Percentiles rank a stretch among this genome's conserved stretches.
These are phyloP conservation scores for Xylariomycetidae sp. DNA, from an alignment of 2,329 filamentous ascomycete species.

Conservation along the genomic window DNA sequence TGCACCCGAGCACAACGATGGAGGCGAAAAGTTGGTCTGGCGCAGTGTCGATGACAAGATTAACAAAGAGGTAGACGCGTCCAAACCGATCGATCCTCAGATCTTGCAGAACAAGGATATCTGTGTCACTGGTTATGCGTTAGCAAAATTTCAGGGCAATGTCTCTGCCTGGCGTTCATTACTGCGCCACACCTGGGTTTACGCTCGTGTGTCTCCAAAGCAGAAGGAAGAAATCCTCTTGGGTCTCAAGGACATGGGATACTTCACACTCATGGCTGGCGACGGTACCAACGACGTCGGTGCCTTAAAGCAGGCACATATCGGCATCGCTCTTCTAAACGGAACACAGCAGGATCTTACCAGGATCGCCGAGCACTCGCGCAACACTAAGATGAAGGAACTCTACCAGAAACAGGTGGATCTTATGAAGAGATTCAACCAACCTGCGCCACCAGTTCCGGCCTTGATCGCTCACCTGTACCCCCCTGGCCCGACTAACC, in stretches of 20 bases:
- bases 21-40: slow-evolving; percentile 82
- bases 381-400: slow-evolving; percentile 97
- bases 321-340: slow-evolving; percentile 93
- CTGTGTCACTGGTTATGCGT: slow-evolving; percentile 90
- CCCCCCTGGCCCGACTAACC: slow-evolving; percentile 83
- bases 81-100: slow-evolving; percentile 71
- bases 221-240: slow-evolving; percentile 99
- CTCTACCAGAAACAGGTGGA: slow-evolving; percentile 93
- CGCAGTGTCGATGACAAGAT: slow-evolving; percentile 89
- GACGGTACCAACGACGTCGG: slow-evolving; percentile 98
- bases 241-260: slow-evolving; percentile 91
- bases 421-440: slow-evolving; percentile 93
- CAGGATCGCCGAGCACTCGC: slow-evolving; percentile 87
- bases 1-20: slow-evolving; percentile 82
- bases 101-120: slow-evolving; percentile 86
- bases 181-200: slow-evolving; percentile 91
- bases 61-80: slow-evolving; percentile 79
- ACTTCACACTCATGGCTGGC: slow-evolving; percentile 97
- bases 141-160: slow-evolving; percentile 83
- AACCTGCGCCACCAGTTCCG: slow-evolving; percentile 89
- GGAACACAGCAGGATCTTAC: slow-evolving; percentile 87
- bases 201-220: slow-evolving; percentile 95
- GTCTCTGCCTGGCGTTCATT: slow-evolving; percentile 65
- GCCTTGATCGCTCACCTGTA: slow-evolving; percentile 89
- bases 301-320: slow-evolving; percentile 94